Percentiles rank a stretch among this genome's conserved stretches.
phyloP scores from a whole-genome alignment of 805 yeast species.

The Hagleromyces aurorensis region DNA sequence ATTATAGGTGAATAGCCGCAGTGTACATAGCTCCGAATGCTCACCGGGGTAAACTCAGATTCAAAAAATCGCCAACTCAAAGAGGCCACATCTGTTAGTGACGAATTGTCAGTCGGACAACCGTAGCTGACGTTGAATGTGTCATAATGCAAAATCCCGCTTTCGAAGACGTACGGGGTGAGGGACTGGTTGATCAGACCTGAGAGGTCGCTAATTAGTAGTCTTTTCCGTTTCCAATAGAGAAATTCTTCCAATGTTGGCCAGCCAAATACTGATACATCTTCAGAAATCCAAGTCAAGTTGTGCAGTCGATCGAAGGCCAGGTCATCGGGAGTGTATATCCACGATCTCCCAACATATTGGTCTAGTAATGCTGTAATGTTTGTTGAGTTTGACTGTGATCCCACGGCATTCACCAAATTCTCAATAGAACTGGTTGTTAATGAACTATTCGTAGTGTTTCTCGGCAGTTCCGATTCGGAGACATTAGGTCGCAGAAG shows the following conservation, averaged over 20 bases:
- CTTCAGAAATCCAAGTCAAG: constrained; percentile 12
- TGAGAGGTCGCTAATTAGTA: constrained; percentile 32
- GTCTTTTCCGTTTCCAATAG: constrained; percentile 29
- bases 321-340: constrained; percentile 29
- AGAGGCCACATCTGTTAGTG: constrained; percentile 9
- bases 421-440: no score
- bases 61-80: constrained; percentile 34
- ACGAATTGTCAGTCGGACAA: constrained; percentile 15
- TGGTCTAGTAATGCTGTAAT: constrained; percentile 17
- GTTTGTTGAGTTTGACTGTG: constrained; percentile 6
- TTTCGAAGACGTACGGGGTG: constrained; percentile 26
- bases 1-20: constrained; percentile 68
- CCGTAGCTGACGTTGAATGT: constrained; percentile 14
- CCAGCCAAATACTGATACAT: constrained; percentile 21
- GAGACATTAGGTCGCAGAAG: constrained; percentile 33
- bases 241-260: constrained; percentile 33
- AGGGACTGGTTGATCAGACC: constrained; percentile 24
- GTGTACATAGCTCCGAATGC: constrained; percentile 34
- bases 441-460: constrained; percentile 8
- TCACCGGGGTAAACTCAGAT: constrained; percentile 37
- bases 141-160: constrained; percentile 17
- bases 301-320: constrained; percentile 15
- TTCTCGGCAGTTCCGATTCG: constrained; percentile 3
- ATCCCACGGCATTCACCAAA: not conserved
- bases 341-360: constrained; percentile 10